phyloP scores from a whole-genome alignment of 352 stramenopile species.

The Globisporangium barbulae region DNA sequence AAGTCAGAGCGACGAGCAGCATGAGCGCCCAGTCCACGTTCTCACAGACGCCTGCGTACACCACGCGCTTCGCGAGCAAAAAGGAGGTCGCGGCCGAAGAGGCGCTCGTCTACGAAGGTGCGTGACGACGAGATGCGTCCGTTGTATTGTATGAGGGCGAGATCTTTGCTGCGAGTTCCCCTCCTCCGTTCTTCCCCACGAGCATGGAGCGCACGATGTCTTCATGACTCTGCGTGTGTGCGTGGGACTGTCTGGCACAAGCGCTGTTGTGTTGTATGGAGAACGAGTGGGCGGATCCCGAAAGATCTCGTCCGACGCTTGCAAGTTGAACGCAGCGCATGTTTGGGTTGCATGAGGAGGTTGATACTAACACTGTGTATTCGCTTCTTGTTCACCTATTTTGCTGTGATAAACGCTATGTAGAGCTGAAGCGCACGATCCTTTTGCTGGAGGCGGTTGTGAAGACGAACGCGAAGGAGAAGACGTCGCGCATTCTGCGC shows the following conservation, averaged over 20 bases:
- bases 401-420: slow-evolving; percentile 5
- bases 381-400: neutral
- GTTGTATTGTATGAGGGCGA: neutral
- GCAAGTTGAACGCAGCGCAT: neutral
- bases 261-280: neutral
- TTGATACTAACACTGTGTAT: neutral
- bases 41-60: slow-evolving; percentile 70
- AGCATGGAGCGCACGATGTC: neutral
- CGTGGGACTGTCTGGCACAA: neutral
- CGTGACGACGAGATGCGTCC: neutral
- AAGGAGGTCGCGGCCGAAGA: slow-evolving; percentile 62
- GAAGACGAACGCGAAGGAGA: slow-evolving; percentile 86
- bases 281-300: neutral
- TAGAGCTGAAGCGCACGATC: slow-evolving; percentile 78
- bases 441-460: slow-evolving; percentile 67
- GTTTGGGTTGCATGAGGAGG: neutral
- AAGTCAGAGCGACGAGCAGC: neutral
- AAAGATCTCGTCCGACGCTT: neutral
- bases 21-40: slow-evolving; percentile 80
- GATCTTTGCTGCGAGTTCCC: slow-evolving; percentile 6
- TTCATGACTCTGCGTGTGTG: neutral
- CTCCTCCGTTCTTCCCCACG: neutral
- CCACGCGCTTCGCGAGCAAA: slow-evolving; percentile 24
- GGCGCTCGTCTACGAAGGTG: slow-evolving; percentile 64
- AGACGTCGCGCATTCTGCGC: slow-evolving; percentile 74